Conservation (phyloP, 805 yeast species). For the Ogataea nonfermentans region DNA sequence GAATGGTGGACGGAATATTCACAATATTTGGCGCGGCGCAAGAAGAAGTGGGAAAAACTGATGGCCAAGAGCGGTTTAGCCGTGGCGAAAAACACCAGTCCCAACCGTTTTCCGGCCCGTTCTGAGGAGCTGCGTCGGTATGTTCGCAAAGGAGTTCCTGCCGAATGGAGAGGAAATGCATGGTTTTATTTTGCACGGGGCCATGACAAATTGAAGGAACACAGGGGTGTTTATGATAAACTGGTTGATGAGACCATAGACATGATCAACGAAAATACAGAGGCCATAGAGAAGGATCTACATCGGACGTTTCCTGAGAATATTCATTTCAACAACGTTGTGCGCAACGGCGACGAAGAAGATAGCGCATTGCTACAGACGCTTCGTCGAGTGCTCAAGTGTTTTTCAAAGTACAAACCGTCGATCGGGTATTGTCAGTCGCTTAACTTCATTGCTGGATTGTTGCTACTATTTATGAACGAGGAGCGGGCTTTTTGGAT, state of each 20-base stretch:
- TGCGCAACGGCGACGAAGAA: constrained; percentile 21
- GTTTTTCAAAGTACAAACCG: constrained; percentile 85
- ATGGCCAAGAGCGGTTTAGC: constrained; percentile 66
- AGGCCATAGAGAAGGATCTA: constrained; percentile 90
- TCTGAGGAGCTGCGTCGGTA: constrained; percentile 78
- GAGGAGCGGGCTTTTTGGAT: constrained; percentile 95
- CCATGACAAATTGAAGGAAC: constrained; percentile 51
- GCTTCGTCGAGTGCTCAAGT: constrained; percentile 74
- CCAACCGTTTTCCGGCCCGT: constrained; percentile 70
- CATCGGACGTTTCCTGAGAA: constrained; percentile 96
- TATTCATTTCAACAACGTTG: constrained; percentile 60
- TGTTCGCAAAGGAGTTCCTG: constrained; percentile 89
- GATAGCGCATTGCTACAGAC: constrained; percentile 70
- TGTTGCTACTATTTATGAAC: constrained; percentile 76
- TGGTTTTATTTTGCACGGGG: constrained; percentile 97
- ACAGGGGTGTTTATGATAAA: constrained; percentile 71
- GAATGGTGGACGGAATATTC: constrained; percentile 74
- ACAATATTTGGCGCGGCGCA: constrained; percentile 59
- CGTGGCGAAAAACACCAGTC: constrained; percentile 43
- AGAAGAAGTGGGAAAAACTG: constrained; percentile 71
- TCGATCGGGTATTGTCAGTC: constrained; percentile 95
- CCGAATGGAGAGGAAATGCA: constrained; percentile 95
- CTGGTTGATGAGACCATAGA: constrained; percentile 58
- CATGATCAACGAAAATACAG: constrained; percentile 70
- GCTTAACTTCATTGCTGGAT: constrained; percentile 87